These are phyloP conservation scores for Phytophthora hibernalis DNA, from an alignment of 352 stramenopile genomes.

Conservation along the genomic window DNA sequence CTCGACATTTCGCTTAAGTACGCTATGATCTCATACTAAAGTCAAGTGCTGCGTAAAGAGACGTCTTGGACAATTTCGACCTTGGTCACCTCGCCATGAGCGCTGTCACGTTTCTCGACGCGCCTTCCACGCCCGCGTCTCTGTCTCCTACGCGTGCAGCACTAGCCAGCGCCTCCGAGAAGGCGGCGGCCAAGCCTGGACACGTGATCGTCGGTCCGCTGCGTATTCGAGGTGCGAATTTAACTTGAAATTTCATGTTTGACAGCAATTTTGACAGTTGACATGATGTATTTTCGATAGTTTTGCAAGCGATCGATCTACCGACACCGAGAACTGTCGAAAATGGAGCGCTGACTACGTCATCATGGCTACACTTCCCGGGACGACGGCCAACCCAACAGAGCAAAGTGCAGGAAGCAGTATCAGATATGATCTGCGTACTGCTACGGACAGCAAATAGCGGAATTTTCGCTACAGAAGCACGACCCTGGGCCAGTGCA, in stretches of 20 bases:
- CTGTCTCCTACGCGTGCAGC: constrained; percentile 62
- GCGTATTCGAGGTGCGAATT: constrained; percentile 61
- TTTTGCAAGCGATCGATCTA: constrained; percentile 62
- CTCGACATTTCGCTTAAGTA: constrained; percentile 10
- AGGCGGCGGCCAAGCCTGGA: constrained; percentile 52
- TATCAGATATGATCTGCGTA: constrained; percentile 55
- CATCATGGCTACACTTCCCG: constrained; percentile 65
- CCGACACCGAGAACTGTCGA: constrained; percentile 38
- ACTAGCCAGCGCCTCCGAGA: constrained; percentile 57
- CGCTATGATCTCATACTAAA: constrained; percentile 10
- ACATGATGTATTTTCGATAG: constrained; percentile 28
- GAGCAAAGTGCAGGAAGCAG: constrained; percentile 34
- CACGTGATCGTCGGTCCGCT: constrained; percentile 56
- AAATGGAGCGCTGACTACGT: constrained; percentile 24
- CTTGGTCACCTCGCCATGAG: constrained; percentile 23
- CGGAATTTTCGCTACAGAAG: constrained; percentile 52
- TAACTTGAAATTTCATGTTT: neutral
- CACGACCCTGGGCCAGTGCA: constrained; percentile 40
- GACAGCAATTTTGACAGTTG: constrained; percentile 10
- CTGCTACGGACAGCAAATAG: constrained; percentile 46
- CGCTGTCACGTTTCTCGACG: constrained; percentile 22
- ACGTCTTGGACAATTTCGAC: constrained; percentile 1
- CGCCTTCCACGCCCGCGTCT: constrained; percentile 15
- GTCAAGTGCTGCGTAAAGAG: constrained; percentile 15
- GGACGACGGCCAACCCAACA: constrained; percentile 26